Conservation (phyloP, 345 rosid species). For the Triadica sebifera region DNA sequence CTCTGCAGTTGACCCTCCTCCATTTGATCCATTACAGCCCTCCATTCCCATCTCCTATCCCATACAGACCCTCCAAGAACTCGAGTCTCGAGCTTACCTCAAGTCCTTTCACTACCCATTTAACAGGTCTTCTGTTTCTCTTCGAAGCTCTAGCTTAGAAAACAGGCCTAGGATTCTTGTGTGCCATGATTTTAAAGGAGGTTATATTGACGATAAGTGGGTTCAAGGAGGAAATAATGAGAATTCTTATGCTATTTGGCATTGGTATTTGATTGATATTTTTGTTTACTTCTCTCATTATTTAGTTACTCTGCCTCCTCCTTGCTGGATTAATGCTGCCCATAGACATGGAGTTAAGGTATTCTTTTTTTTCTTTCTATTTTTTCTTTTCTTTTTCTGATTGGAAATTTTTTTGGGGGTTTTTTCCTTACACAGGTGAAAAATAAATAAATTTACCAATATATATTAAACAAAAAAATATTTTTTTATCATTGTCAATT, state of each 20-base stretch:
- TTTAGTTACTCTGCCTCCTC: slow-evolving; percentile 84
- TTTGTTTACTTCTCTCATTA: slow-evolving; percentile 79
- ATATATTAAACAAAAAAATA: no score
- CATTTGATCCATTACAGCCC: slow-evolving; percentile 51
- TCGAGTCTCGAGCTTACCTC: slow-evolving; percentile 60
- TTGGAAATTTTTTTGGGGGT: no score
- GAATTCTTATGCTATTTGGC: slow-evolving; percentile 67
- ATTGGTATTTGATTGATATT: slow-evolving; percentile 87
- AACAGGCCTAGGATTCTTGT: slow-evolving; percentile 63
- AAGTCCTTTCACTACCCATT: slow-evolving; percentile 78
- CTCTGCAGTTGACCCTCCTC: slow-evolving; percentile 24
- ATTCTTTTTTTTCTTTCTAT: neutral
- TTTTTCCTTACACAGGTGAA: no score
- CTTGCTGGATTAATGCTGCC: slow-evolving; percentile 90
- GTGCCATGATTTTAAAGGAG: slow-evolving; percentile 82
- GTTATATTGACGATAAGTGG: slow-evolving; percentile 76
- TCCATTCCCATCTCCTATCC: slow-evolving; percentile 71
- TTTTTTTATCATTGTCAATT: no score
- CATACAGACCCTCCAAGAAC: slow-evolving; percentile 58
- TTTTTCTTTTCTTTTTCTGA: neutral
- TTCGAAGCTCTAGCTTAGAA: slow-evolving; percentile 30
- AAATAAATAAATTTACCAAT: no score
- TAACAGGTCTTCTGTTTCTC: slow-evolving; percentile 58
- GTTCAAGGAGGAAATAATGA: slow-evolving; percentile 71
- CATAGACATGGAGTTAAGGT: slow-evolving; percentile 91